Evolutionary conservation across 1,284 basidiomycete genomes (phyloP).

Genomic region (Leccinum ponderosum): DNA sequence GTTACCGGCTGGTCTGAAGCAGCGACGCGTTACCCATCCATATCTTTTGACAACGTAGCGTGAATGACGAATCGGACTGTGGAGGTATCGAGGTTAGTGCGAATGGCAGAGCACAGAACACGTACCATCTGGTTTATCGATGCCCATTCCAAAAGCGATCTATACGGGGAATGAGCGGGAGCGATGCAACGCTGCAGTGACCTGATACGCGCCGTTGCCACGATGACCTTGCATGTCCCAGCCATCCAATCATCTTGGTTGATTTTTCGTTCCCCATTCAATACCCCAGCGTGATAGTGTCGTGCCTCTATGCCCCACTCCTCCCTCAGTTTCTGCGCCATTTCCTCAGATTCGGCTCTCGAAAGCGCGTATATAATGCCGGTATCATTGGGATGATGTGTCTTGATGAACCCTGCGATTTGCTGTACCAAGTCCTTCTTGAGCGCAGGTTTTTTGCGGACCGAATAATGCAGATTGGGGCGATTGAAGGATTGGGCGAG

Average conservation of each 20-base stretch:
- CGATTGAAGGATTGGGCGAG: conserved; percentile 92
- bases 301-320: conserved; percentile 63
- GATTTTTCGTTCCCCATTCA: conserved; percentile 59
- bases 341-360: conserved; percentile 74
- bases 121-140: conserved; percentile 84
- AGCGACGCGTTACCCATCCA: conserved; percentile 54
- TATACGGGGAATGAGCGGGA: conserved; percentile 29
- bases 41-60: conserved; percentile 65
- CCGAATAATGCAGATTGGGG: conserved; percentile 83
- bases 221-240: conserved; percentile 78
- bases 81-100: conserved; percentile 1
- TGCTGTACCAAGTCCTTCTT: conserved; percentile 54
- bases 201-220: conserved; percentile 70
- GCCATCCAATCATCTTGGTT: conserved; percentile 78
- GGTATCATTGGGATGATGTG: conserved; percentile 58
- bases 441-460: conserved; percentile 55
- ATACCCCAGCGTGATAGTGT: conserved; percentile 89
- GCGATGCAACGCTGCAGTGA: conserved; percentile 4
- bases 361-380: conserved; percentile 90
- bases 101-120: background rate
- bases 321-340: conserved; percentile 67
- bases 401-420: conserved; percentile 75
- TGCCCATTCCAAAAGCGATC: conserved; percentile 97
- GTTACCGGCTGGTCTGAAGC: background rate
- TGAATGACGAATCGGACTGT: conserved; percentile 81